Evolutionary conservation across 345 rosid genomes (phyloP).

Genomic region (Lepidium sativum): DNA sequence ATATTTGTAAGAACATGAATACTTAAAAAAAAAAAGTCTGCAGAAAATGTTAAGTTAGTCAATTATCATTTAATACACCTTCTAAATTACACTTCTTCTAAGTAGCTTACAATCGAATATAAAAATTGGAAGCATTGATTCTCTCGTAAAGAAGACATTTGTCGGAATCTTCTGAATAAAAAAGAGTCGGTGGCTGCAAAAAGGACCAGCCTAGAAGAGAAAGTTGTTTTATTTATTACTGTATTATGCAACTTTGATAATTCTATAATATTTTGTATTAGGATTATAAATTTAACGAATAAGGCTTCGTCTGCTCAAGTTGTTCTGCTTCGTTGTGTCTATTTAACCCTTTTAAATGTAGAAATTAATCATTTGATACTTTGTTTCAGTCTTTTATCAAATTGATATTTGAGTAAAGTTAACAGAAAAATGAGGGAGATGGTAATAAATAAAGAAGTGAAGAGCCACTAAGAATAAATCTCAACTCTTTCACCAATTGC

Average conservation of each 20-base stretch:
- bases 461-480: background rate
- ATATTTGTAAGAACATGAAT: too few species aligned
- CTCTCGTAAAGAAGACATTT: conserved; percentile 7
- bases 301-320: background rate
- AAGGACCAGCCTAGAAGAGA: background rate
- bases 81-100: background rate
- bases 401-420: too few species aligned
- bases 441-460: background rate
- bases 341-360: background rate
- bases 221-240: background rate
- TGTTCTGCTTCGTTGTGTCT: background rate
- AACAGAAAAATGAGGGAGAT: too few species aligned
- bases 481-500: background rate
- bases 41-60: too few species aligned
- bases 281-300: background rate
- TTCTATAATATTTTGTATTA: background rate
- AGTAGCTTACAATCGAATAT: background rate
- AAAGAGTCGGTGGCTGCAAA: conserved; percentile 10
- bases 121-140: conserved; percentile 12
- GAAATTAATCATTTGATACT: too few species aligned
- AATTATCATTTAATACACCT: too few species aligned
- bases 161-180: background rate
- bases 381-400: too few species aligned
- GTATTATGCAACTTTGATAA: background rate
- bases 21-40: too few species aligned